Base-by-base conservation (phyloP, 2,329 filamentous ascomycete species). In the Colletotrichum salicis region DNA sequence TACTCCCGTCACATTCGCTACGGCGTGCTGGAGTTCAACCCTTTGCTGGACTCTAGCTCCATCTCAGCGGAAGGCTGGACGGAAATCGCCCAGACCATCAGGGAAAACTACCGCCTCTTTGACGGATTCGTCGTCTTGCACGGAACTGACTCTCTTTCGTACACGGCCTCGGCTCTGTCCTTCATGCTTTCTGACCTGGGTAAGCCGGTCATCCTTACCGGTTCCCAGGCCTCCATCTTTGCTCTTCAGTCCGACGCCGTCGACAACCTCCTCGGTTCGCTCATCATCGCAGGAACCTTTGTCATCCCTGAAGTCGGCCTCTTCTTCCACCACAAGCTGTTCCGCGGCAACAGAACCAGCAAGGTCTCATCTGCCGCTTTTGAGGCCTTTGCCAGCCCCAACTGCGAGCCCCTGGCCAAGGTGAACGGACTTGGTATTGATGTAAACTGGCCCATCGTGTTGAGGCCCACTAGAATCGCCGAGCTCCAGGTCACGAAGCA, bases 181-280 rank as follows among this genome's bases (percentile, higher is more conserved):
- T 98, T 97, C 84, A 97, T 97, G 94, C 89, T 97, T 80, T 89
- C 93, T 77, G 94, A 97, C 78, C 87, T 98, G 15, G 95, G 94
- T 62, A 98, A 97, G 84, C 94, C 95, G 1, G 94, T 97, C 37
- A 92, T 98, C 66, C 86, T 98, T 60, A 98, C 95, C 0, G 92
- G 92, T 1, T 93, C 91, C 3, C 92, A 94, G 79, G 93, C 95
- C 1, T 94, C 94, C 58, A 97, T 98, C 88, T 93, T 96, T 76
- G 92, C 95, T 72, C 89, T 97, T 31, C 95, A 97, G 82, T 96
- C 93, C 63, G 95, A 98, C 80, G 95, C 95, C 11, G 93, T 95
- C 48, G 95, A 97, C 83, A 98, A 97, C 78, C 88, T 98, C 13
- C 88, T 97, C 5, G 94, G 94, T 24, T 95, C 94, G 1, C 87